Evolutionary conservation across 768 basidiomycete genomes (phyloP).

Genomic region (Tricholoma hemisulphureum): DNA sequence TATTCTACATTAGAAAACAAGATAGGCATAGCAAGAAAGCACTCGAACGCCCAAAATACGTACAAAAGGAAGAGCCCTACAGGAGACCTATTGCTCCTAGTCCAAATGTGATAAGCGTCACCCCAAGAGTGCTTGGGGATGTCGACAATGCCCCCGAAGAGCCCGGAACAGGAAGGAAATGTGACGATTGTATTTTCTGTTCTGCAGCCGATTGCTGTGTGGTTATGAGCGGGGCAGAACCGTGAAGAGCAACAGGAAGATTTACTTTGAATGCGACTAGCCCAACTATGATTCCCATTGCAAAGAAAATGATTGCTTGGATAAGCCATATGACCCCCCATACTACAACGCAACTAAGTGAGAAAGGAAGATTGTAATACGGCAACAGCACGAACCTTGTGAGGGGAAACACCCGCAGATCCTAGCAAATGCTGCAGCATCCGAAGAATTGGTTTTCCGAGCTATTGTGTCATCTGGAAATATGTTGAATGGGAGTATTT

Average conservation of each 20-base stretch:
- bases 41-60: not conserved
- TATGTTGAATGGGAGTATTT: not conserved
- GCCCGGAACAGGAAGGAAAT: conserved; percentile 64
- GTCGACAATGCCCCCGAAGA: conserved; percentile 32
- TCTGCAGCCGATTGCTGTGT: conserved; percentile 53
- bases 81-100: conserved; percentile 6
- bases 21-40: not conserved
- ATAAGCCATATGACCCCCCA: conserved; percentile 92
- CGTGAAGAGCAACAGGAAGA: not conserved
- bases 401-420: conserved; percentile 87
- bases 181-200: conserved; percentile 30
- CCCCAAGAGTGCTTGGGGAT: conserved; percentile 24
- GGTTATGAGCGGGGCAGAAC: not conserved
- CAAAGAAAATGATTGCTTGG: conserved; percentile 71
- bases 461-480: conserved; percentile 75
- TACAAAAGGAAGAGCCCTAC: not conserved
- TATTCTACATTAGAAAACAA: not conserved
- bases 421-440: conserved; percentile 81
- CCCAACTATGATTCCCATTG: conserved; percentile 72
- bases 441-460: conserved; percentile 82
- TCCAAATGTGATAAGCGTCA: conserved; percentile 17
- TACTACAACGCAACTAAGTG: conserved; percentile 40
- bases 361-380: not conserved
- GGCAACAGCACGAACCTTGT: conserved; percentile 45
- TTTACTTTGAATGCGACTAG: conserved; percentile 77